Evolutionary conservation across 2,329 filamentous ascomycete genomes (phyloP), one percentile per base, ranked within the genome.

Genomic region (Lasiodiplodia citricola): DNA sequence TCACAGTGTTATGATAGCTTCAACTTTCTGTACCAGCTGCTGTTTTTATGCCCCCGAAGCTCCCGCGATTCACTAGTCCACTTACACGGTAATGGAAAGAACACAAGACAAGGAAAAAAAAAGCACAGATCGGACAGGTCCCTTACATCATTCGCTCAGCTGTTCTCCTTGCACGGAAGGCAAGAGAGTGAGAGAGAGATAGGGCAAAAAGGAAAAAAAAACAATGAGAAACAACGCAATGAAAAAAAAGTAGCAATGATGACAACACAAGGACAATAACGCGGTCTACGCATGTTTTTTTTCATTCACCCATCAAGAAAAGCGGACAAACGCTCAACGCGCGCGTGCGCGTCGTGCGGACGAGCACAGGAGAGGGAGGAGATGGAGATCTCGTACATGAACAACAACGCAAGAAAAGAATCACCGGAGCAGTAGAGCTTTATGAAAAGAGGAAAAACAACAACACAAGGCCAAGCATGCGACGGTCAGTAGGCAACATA

Each of bases 211-310:
- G 10, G n/a, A 28, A 47, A 16, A 4, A 57, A 44, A 14, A 47
- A 10, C 6, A 50, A 35, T 21, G 13, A 52, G 37, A 64, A n/a
- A 21, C 11, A 31, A 31, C 31, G 31, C 31, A 31, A 21, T 4
- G 16, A 37, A 44, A 14, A 25, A 5, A 16, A 58, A 21, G 6
- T 6, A 60, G 35, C 57, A 57, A 41, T 35, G 23, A 41, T 35
- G 31, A 31, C 31, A 31, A 21, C 8, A 14, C 18, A 47, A 47
- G 21, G 18, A 31, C 6, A 37, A 25, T 35, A 50, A 38, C 23
- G 47, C 60, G 47, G 44, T 64, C 60, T 64, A 64, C 60, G 47
- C 60, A 52, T 50, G 23, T 44, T 60, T 63, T 63, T 63, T 64
- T 64, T 64, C 60, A 14, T 64, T 64, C 60, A 64, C 44, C 44